Conservation (phyloP, 805 yeast genomes). For the Starmerella ratchasimensis region DNA sequence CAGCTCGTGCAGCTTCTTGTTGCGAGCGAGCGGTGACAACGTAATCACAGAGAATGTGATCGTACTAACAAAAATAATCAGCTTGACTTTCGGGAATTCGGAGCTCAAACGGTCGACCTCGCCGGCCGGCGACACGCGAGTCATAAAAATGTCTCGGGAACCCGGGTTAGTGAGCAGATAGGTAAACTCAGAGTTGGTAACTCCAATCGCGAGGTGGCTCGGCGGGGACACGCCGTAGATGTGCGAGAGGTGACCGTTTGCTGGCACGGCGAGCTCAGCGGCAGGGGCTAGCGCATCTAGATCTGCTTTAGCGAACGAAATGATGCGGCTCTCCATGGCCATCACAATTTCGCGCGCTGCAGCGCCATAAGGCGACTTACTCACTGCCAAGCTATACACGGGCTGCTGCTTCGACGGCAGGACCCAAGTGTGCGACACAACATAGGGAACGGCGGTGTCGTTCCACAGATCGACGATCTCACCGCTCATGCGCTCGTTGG, state of each 20-base stretch:
- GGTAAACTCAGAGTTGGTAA: conserved; percentile 74
- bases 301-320: conserved; percentile 54
- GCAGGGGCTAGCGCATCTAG: conserved; percentile 58
- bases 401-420: conserved; percentile 36
- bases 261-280: conserved; percentile 39
- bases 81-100: conserved; percentile 52
- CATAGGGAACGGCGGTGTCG: conserved; percentile 32
- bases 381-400: conserved; percentile 38
- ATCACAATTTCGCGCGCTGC: conserved; percentile 52
- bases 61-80: conserved; percentile 44
- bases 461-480: conserved; percentile 28
- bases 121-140: conserved; percentile 61
- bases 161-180: conserved; percentile 46
- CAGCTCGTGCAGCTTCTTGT: conserved; percentile 7
- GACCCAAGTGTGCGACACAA: conserved; percentile 43
- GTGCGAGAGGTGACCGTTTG: conserved; percentile 48
- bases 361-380: conserved; percentile 52
- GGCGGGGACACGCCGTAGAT: conserved; percentile 30
- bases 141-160: conserved; percentile 54
- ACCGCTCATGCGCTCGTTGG: conserved; percentile 32
- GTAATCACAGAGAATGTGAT: conserved; percentile 24
- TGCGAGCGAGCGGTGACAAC: conserved; percentile 13
- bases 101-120: conserved; percentile 65
- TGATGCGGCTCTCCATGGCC: conserved; percentile 44
- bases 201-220: conserved; percentile 31